Evolutionary conservation across 768 basidiomycete genomes (phyloP), one percentile per base, ranked within the genome.

Genomic region (Lactarius psammicola): DNA sequence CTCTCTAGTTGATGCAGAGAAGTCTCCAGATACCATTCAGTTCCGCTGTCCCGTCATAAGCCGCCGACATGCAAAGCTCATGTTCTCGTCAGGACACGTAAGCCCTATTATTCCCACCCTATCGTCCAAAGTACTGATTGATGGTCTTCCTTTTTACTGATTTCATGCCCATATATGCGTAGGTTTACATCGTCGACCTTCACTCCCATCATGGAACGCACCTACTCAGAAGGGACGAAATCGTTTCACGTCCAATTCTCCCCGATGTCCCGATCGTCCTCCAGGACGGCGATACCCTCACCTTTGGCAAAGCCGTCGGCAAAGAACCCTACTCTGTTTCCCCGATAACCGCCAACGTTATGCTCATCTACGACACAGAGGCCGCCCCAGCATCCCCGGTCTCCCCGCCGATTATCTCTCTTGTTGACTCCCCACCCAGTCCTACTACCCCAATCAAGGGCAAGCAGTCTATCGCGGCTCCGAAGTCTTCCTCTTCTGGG

Each of bases 11-110:
- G 78, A 74, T 64, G 72, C 75, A 56, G 79, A 78, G 63, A 75
- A 75, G 58, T 79, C 80, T 30, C 74, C 74, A 57, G 80, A 81
- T 62, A 80, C 80, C 63, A 88, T 85, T 18, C 82, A 85, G 75
- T 92, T 92, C 69, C 77, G 85, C 57, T 92, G 90, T 72, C 87
- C 89, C 34, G 90, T 92, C 55, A 87, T 93, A 68, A 90, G 88
- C 74, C 83, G 90, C 30, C 84, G 78, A 72, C 90, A 93, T 78
- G 90, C 90, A 63, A 89, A 86, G 80, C 85, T 93, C 66, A 80
- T 82, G 26, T 87, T 92, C 74, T 80, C 87, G 5, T 87, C 89
- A 71, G 82, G 89, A 55, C 82, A 84, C 78, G 90, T 91, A 82
- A 69, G 81, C 71, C 65, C 56, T 51, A 42, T 56, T 64, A 44